Conservation (phyloP, 768 basidiomycete species). For the Cyclocybe cylindracea region DNA sequence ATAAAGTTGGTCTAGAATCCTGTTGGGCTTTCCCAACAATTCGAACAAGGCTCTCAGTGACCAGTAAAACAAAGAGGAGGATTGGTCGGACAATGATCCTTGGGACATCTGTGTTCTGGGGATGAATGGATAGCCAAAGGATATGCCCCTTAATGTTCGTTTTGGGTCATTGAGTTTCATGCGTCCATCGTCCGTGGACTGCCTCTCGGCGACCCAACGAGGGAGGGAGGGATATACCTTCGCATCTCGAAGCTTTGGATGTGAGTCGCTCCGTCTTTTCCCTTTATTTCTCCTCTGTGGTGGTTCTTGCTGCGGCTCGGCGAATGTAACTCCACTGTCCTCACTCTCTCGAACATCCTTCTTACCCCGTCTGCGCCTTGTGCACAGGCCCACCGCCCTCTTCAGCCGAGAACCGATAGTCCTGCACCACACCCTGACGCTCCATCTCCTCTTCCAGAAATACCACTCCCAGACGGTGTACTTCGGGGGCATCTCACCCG, state of each 20-base stretch:
- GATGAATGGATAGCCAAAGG: constrained; percentile 62
- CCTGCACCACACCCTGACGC: constrained; percentile 10
- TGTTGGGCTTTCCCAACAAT: constrained; percentile 45
- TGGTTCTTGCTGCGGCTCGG: neutral
- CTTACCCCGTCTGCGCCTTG: constrained; percentile 8
- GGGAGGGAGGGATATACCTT: constrained; percentile 35
- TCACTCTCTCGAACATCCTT: constrained; percentile 11
- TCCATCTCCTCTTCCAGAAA: constrained; percentile 39
- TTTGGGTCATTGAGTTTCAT: constrained; percentile 45
- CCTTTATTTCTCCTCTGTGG: constrained; percentile 14
- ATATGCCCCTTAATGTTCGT: constrained; percentile 45
- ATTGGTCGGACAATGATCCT: constrained; percentile 16
- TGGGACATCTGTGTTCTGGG: constrained; percentile 41
- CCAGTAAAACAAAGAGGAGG: constrained; percentile 12
- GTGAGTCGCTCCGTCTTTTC: constrained; percentile 17
- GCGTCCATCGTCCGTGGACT: constrained; percentile 43
- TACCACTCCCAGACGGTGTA: constrained; percentile 50
- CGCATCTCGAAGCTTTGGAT: constrained; percentile 20
- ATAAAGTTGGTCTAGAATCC: constrained; percentile 43
- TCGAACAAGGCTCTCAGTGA: constrained; percentile 18
- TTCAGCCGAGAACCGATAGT: constrained; percentile 25
- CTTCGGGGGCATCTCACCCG: constrained; percentile 46
- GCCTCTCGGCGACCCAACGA: constrained; percentile 45
- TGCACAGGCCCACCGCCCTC: constrained; percentile 20
- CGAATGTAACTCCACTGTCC: neutral